Evolutionary conservation across 2,329 filamentous ascomycete genomes (phyloP).

Genomic region (Arthroderma uncinatum): DNA sequence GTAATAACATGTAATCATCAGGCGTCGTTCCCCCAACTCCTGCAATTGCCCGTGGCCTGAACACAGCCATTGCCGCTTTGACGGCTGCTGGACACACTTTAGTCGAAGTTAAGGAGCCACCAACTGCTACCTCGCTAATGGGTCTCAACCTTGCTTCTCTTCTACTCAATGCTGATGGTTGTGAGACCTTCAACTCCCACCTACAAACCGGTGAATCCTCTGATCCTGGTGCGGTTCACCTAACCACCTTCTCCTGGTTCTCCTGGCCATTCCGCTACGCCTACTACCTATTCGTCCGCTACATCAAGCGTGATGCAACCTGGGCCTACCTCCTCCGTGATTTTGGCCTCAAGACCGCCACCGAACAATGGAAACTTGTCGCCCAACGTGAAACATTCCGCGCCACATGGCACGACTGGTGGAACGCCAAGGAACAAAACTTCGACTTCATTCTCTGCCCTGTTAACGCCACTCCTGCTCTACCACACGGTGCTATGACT

Average conservation of each 20-base stretch:
- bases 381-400: conserved; percentile 66
- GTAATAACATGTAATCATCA: conserved; percentile 13
- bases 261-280: conserved; percentile 65
- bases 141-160: conserved; percentile 66
- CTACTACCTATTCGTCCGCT: conserved; percentile 85
- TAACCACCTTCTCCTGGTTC: conserved; percentile 62
- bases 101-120: conserved; percentile 52
- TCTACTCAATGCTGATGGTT: conserved; percentile 75
- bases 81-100: conserved; percentile 64
- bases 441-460: conserved; percentile 72
- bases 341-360: conserved; percentile 62
- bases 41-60: conserved; percentile 66
- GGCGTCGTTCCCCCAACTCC: conserved; percentile 76
- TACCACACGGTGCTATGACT: conserved; percentile 77
- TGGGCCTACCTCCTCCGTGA: conserved; percentile 68
- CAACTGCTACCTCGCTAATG: conserved; percentile 64
- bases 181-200: conserved; percentile 64
- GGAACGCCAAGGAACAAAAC: conserved; percentile 56
- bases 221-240: conserved; percentile 64
- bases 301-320: conserved; percentile 60
- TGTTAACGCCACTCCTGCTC: conserved; percentile 81
- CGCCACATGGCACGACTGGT: conserved; percentile 72
- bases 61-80: conserved; percentile 59
- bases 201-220: conserved; percentile 68
- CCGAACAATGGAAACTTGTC: conserved; percentile 74